Evolutionary conservation across 2,329 filamentous ascomycete genomes (phyloP), one percentile per base, ranked within the genome.

Genomic region (Fusarium guadeloupense): DNA sequence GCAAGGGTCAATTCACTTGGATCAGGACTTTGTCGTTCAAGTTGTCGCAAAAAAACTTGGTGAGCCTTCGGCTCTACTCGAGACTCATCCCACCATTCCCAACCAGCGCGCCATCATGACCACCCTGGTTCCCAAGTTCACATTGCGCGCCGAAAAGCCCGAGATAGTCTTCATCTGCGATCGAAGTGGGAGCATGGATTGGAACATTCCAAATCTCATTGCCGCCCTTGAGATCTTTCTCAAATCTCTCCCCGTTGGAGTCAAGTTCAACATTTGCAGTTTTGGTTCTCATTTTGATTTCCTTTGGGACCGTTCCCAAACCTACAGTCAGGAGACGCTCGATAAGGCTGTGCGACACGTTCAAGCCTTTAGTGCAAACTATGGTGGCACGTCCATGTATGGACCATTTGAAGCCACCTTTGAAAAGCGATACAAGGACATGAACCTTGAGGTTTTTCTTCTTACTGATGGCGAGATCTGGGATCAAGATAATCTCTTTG

Each of bases 91-190:
- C 0, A 82, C 76, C 0, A 78, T 90, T 3, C 77, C 82, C 0
- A 79, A 85, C 49, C 86, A 90, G 42, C 81, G 85, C 4, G 88
- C 89, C 1, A 70, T 92, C 54, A 91, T 93, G 88, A 77, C 83
- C 0, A 90, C 89, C 0, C 76, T 92, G 1, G 87, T 92, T 0
- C 89, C 89, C 3, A 87, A 85, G 59, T 91, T 91, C 74, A 78
- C 79, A n/a, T 75, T 91, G 0, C 84, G 85, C 0, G 70, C 80
- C 0, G 77, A 81, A 9, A 74, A 72, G 48, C 78, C 80, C 4
- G 89, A 93, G 69, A 81, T 93, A 19, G 84, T 92, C 16, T 92
- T 93, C 63, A 76, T 93, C 5, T 89, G 87, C 50, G 90, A 93
- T 70, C 83, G 89, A 45, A 90, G 87, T 51, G 89, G 88, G 0